Conservation (phyloP, 208 protist genomes). For the Crithidia fasciculata region DNA sequence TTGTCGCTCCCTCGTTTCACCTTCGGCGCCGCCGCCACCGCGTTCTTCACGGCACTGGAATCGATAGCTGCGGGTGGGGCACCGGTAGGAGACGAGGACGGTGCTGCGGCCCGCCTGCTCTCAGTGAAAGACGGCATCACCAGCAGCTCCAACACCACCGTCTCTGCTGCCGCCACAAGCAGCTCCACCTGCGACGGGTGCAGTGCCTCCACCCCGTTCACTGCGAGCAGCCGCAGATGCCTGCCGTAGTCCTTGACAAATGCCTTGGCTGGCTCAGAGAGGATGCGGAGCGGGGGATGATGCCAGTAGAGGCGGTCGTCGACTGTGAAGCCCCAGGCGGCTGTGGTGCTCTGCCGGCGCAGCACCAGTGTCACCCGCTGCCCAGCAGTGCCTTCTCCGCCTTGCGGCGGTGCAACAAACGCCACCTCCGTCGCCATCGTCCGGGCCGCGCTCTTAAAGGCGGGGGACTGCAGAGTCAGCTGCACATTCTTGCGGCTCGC, state of each 20-base stretch:
- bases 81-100: too few relatives aligned
- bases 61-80: too few relatives aligned
- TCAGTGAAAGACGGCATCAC: constrained; percentile 37
- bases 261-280: constrained; percentile 27
- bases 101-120: not conserved
- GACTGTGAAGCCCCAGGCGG: constrained; percentile 40
- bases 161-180: constrained; percentile 47
- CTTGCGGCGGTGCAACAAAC: constrained; percentile 50
- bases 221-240: constrained; percentile 50
- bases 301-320: constrained; percentile 36
- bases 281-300: constrained; percentile 6
- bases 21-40: not conserved
- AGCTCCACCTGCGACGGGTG: constrained; percentile 45
- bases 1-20: not conserved
- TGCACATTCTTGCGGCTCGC: constrained; percentile 39
- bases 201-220: constrained; percentile 75
- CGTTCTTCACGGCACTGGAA: too few relatives aligned
- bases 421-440: constrained; percentile 43
- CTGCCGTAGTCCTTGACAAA: constrained; percentile 43
- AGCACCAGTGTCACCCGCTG: constrained; percentile 59
- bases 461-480: constrained; percentile 36
- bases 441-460: constrained; percentile 38
- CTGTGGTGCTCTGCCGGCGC: constrained; percentile 38
- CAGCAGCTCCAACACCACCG: constrained; percentile 63
- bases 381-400: constrained; percentile 55